phyloP scores from a whole-genome alignment of 495 filamentous ascomycete genomes.

The Immersiella caudata region DNA sequence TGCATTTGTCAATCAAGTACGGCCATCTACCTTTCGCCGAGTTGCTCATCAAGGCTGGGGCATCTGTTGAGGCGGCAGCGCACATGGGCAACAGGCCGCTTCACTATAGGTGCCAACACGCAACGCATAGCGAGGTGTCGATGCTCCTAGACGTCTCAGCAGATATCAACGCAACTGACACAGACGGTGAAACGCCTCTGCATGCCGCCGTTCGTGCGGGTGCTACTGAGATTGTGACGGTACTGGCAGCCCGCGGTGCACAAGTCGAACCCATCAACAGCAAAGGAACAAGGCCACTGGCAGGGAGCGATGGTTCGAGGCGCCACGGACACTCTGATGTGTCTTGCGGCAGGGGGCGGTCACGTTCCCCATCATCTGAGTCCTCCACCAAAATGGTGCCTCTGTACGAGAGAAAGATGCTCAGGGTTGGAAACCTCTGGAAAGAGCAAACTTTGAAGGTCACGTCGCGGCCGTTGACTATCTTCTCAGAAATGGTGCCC shows the following conservation, averaged over 20 bases:
- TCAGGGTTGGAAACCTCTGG: slow-evolving; percentile 3
- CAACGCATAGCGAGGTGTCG: slow-evolving; percentile 7
- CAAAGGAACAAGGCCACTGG: neutral
- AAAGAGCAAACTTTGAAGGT: slow-evolving; percentile 11
- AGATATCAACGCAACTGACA: neutral
- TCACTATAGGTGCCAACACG: slow-evolving; percentile 2
- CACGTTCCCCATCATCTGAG: slow-evolving; percentile 1
- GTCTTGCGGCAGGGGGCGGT: neutral
- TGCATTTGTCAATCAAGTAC: neutral
- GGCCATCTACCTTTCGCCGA: neutral
- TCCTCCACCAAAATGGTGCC: neutral
- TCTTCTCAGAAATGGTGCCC: slow-evolving; percentile 14
- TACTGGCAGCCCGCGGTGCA: neutral
- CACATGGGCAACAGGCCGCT: slow-evolving; percentile 5
- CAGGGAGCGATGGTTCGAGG: slow-evolving; percentile 4
- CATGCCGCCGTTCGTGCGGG: neutral
- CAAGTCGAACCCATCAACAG: neutral
- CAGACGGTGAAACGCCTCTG: neutral
- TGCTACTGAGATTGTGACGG: neutral
- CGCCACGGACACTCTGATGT: neutral
- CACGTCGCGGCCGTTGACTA: slow-evolving; percentile 15
- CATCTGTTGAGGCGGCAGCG: slow-evolving; percentile 7
- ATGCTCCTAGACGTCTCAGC: neutral
- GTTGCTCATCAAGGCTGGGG: slow-evolving; percentile 9
- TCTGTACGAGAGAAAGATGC: slow-evolving; percentile 1